Evolutionary conservation across 768 basidiomycete species (phyloP).

Genomic region (Rhodotorula paludigena): DNA sequence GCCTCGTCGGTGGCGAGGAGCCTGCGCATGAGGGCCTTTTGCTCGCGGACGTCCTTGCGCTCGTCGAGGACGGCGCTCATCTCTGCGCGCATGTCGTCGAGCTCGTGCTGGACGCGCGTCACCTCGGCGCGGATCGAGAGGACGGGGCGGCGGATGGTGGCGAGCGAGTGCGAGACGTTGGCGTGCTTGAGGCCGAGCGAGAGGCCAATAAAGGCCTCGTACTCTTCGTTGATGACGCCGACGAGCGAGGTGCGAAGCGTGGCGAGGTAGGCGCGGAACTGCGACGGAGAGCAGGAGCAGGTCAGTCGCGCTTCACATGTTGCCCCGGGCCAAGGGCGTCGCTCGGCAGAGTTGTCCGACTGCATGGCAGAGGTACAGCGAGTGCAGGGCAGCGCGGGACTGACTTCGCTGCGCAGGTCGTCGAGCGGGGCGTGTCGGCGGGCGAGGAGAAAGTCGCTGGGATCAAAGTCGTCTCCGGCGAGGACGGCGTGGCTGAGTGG

Average conservation of each 20-base stretch:
- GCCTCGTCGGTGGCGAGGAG: slow-evolving; percentile 90
- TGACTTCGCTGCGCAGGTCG: slow-evolving; percentile 80
- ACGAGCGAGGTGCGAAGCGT: slow-evolving; percentile 88
- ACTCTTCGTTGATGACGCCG: slow-evolving; percentile 93
- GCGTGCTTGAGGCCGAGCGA: slow-evolving; percentile 88
- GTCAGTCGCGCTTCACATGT: too few species aligned
- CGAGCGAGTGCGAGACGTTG: slow-evolving; percentile 50
- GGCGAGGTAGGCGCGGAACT: slow-evolving; percentile 78
- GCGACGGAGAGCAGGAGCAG: too few species aligned
- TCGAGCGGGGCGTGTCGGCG: slow-evolving; percentile 73
- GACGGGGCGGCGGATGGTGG: slow-evolving; percentile 61
- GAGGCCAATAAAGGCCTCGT: slow-evolving; percentile 93
- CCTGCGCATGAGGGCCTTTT: slow-evolving; percentile 80
- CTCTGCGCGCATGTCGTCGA: slow-evolving; percentile 64
- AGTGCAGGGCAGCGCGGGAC: too few species aligned
- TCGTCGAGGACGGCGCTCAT: slow-evolving; percentile 73
- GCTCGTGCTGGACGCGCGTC: slow-evolving; percentile 54
- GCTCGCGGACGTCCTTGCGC: slow-evolving; percentile 71
- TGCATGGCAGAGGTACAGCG: too few species aligned
- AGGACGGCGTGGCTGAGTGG: slow-evolving; percentile 20
- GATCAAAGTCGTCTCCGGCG: slow-evolving; percentile 55
- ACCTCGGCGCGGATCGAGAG: slow-evolving; percentile 61
- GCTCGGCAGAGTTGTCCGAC: too few species aligned
- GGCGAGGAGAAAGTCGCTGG: slow-evolving; percentile 81
- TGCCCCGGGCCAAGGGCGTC: too few species aligned